Evolutionary conservation across 345 rosid genomes (phyloP).

Genomic region (Arabis hirsuta): DNA sequence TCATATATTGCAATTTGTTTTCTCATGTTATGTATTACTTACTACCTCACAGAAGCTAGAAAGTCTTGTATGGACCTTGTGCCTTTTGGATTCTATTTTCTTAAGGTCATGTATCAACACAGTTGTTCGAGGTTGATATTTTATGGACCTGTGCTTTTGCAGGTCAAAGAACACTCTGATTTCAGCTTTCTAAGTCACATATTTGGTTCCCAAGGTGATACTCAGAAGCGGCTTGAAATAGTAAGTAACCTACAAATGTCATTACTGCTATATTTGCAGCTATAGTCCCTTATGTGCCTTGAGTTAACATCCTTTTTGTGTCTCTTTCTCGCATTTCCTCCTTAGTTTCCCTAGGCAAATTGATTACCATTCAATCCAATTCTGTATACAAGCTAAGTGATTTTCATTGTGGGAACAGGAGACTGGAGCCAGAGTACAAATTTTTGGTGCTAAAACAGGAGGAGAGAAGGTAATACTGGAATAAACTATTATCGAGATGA

Average conservation of each 20-base stretch:
- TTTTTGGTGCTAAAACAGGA: conserved; percentile 61
- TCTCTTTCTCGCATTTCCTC: conserved; percentile 13
- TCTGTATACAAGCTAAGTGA: conserved; percentile 14
- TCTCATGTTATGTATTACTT: neutral
- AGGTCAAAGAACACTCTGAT: conserved; percentile 78
- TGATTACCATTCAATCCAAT: neutral
- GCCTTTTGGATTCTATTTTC: conserved; percentile 1
- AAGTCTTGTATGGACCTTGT: neutral
- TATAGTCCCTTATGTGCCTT: conserved; percentile 12
- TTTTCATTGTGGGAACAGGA: conserved; percentile 56
- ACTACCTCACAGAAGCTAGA: conserved; percentile 11
- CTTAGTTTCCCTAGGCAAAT: neutral
- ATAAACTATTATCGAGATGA: neutral
- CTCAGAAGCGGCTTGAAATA: conserved; percentile 79
- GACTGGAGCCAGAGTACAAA: conserved; percentile 78
- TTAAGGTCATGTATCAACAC: neutral
- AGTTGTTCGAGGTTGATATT: conserved; percentile 6
- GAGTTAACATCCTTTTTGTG: conserved; percentile 2
- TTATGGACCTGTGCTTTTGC: conserved; percentile 37
- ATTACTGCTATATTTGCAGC: conserved; percentile 12
- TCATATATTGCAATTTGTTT: conserved; percentile 18
- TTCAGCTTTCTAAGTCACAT: conserved; percentile 74
- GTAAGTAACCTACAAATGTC: conserved; percentile 45
- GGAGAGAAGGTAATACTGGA: conserved; percentile 67
- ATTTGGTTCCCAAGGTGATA: conserved; percentile 82